These are phyloP conservation scores for Lyophyllum decastes DNA, from an alignment of 768 basidiomycete genomes.

Conservation along the genomic window DNA sequence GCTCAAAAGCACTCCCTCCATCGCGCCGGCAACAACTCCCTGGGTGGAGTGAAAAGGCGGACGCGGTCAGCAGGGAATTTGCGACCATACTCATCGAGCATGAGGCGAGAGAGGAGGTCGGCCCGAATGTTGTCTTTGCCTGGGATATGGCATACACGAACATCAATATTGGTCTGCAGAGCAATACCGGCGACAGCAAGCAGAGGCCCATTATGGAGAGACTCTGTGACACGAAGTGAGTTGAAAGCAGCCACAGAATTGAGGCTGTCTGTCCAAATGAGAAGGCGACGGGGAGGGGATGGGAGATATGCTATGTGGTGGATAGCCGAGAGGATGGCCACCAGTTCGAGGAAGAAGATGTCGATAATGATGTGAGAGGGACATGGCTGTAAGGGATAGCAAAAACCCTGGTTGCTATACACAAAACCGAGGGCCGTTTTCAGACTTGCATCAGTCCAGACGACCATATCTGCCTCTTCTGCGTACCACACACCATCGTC, in stretches of 20 bases:
- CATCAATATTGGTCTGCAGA: conserved; percentile 14
- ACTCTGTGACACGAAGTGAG: background rate
- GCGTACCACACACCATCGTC: conserved; percentile 10
- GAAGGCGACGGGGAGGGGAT: background rate
- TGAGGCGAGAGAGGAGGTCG: conserved; percentile 17
- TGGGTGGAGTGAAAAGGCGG: conserved; percentile 18
- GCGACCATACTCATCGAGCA: conserved; percentile 16
- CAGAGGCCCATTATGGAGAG: background rate
- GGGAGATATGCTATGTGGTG: background rate
- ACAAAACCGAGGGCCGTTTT: conserved; percentile 1
- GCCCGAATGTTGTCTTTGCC: conserved; percentile 18
- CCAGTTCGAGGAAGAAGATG: conserved; percentile 1
- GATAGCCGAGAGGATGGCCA: background rate
- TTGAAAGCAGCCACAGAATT: background rate
- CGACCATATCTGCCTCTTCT: background rate
- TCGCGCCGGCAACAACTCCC: conserved; percentile 13
- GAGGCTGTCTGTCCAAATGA: background rate
- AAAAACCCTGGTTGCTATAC: background rate
- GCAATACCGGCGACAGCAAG: conserved; percentile 8
- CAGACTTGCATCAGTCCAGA: conserved; percentile 12
- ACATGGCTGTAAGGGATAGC: background rate
- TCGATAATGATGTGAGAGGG: background rate
- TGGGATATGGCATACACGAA: conserved; percentile 16
- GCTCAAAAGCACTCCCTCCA: conserved; percentile 21
- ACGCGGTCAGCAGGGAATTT: conserved; percentile 19